These are phyloP conservation scores for Grifola frondosa DNA, from an alignment of 1,284 basidiomycete species.

Conservation along the genomic window DNA sequence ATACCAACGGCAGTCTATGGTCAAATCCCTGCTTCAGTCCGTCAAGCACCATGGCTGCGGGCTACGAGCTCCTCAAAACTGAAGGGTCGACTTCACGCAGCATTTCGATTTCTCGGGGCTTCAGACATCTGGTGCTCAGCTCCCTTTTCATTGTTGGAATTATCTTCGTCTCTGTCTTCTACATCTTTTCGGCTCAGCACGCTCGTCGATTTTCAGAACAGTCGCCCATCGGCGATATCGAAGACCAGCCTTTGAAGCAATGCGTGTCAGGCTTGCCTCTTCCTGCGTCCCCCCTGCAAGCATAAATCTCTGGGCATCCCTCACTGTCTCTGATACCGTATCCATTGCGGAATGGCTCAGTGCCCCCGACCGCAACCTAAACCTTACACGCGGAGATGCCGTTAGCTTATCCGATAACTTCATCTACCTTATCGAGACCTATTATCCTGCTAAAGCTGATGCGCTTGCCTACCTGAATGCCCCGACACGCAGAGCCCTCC, in stretches of 20 bases:
- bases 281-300: slow-evolving; percentile 39
- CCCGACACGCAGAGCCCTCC: slow-evolving; percentile 30
- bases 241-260: slow-evolving; percentile 22
- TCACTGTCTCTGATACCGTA: slow-evolving; percentile 44
- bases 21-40: not conserved
- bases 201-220: slow-evolving; percentile 7
- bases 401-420: slow-evolving; percentile 45
- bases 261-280: slow-evolving; percentile 36
- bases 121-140: slow-evolving; percentile 15
- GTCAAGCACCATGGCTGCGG: slow-evolving; percentile 14
- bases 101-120: slow-evolving; percentile 3
- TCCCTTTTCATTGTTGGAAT: slow-evolving; percentile 18
- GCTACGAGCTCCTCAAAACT: slow-evolving; percentile 23
- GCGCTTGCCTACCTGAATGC: slow-evolving; percentile 47
- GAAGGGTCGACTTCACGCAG: slow-evolving; percentile 3
- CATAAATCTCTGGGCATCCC: slow-evolving; percentile 48
- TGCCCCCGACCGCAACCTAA: slow-evolving; percentile 42
- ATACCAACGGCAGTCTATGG: too few relatives aligned
- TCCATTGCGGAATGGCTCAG: slow-evolving; percentile 48
- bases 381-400: slow-evolving; percentile 41
- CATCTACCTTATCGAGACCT: slow-evolving; percentile 49
- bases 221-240: not conserved
- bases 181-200: slow-evolving; percentile 14
- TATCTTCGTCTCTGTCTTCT: slow-evolving; percentile 20
- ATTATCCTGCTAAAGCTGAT: slow-evolving; percentile 49